phyloP scores from a whole-genome alignment of 345 rosid genomes.

The Xanthoceras sorbifolium region DNA sequence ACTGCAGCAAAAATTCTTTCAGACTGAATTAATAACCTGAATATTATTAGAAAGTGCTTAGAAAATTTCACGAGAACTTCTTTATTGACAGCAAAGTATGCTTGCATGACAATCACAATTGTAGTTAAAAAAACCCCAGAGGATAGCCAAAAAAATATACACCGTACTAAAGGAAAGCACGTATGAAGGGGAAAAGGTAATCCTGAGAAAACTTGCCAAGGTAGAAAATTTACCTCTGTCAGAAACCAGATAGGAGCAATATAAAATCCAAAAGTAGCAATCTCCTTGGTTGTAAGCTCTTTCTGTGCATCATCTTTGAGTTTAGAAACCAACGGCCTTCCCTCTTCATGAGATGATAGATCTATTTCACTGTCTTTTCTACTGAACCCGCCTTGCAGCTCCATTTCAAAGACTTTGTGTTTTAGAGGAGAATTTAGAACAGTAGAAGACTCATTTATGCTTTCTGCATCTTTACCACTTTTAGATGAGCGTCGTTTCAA shows the following conservation, averaged over 20 bases:
- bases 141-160: background rate
- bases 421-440: constrained; percentile 60
- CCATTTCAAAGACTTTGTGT: constrained; percentile 68
- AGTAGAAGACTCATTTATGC: constrained; percentile 45
- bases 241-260: constrained; percentile 99
- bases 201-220: constrained; percentile 6
- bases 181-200: background rate
- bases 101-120: background rate
- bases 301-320: constrained; percentile 59
- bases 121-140: no score
- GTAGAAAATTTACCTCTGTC: constrained; percentile 71
- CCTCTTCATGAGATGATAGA: constrained; percentile 61
- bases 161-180: background rate
- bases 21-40: background rate
- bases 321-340: constrained; percentile 59
- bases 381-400: constrained; percentile 63
- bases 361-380: constrained; percentile 79
- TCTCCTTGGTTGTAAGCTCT: constrained; percentile 63
- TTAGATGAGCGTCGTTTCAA: constrained; percentile 51
- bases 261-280: constrained; percentile 79
- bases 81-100: background rate
- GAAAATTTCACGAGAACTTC: background rate
- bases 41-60: background rate
- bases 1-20: constrained; percentile 45
- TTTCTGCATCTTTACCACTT: constrained; percentile 47